Base-by-base conservation (phyloP, 163 green algal species). In the Chlamydomonas reinhardtii region DNA sequence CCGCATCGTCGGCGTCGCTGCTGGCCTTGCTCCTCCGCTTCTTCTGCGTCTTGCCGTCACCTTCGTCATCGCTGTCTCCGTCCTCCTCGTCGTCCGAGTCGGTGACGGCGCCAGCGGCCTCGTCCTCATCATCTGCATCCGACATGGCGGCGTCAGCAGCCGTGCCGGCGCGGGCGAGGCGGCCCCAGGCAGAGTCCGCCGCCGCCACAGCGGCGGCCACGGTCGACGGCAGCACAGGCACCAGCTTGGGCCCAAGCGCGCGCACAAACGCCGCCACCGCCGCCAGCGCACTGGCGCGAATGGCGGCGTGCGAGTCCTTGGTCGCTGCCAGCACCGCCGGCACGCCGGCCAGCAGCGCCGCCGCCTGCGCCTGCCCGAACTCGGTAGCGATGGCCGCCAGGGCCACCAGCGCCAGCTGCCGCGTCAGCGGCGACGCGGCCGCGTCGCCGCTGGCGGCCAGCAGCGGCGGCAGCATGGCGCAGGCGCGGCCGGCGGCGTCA, bases 261-360 rank as follows among this genome's bases (percentile, higher is more conserved):
- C 54, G 35, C 5, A 91, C 80, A 0, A 90, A 74, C 14, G 91
- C 69, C 0, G 93, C 94, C 5, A 93, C 54, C 15, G 90, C 81
- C 0, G 90, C 92, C 48, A 97, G 82, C 8, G 94, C 92, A 74
- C 89, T 95, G 76, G 91, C 91, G 8, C 95, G 93, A 69, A 98
- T 89, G 1, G 90, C 64, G 11, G 73, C 59, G 15, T 83, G 76
- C 17, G 83, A 20, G 66, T 83, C 65, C 64, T 88, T 87, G 19
- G 72, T 54, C 1, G 86, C 84, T 0, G 81, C 68, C 39, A 96
- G 80, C 11, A 94, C 81, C 12, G 83, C 59, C 15, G 91, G 92
- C 71, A 96, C 34, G 8, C 77, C 79, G 0, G 80, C 80, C 70
- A 95, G 66, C 65, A 95, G 56, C 5, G 68, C 84, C 24, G 79